phyloP scores from a whole-genome alignment of 352 stramenopile species.

The Albugo candida region DNA sequence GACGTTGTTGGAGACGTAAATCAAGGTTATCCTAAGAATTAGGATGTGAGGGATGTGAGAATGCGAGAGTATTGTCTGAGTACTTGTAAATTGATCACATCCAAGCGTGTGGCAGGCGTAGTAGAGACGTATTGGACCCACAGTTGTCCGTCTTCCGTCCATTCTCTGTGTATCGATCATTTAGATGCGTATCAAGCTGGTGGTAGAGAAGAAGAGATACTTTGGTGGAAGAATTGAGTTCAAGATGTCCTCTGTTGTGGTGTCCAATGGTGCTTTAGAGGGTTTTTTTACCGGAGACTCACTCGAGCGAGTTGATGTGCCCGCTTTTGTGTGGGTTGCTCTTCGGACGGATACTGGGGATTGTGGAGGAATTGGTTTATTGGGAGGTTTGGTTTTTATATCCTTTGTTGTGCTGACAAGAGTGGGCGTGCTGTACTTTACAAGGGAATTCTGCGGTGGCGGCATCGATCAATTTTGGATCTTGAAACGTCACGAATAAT shows the following conservation, averaged over 20 bases:
- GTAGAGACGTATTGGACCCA: conserved; percentile 88
- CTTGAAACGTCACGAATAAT: too few relatives aligned
- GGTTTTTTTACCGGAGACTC: too few relatives aligned
- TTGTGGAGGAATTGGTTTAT: too few relatives aligned
- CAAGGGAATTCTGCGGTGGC: conserved; percentile 66
- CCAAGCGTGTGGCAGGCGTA: conserved; percentile 78
- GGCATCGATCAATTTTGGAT: conserved; percentile 27
- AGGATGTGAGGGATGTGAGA: not conserved
- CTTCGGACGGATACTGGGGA: conserved; percentile 1
- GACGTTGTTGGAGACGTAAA: conserved; percentile 73
- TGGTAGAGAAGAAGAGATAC: not conserved
- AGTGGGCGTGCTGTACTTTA: conserved; percentile 85
- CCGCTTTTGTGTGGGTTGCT: conserved; percentile 11
- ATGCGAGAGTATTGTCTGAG: not conserved
- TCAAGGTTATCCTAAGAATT: conserved; percentile 65
- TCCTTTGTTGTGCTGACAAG: conserved; percentile 79
- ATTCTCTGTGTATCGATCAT: conserved; percentile 17
- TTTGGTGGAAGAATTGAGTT: conserved; percentile 83
- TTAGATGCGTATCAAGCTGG: not conserved
- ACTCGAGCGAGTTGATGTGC: conserved; percentile 4
- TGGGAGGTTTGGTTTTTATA: conserved; percentile 12
- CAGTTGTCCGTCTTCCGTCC: conserved; percentile 77
- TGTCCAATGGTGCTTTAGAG: too few relatives aligned
- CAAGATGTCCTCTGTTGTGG: conserved; percentile 69
- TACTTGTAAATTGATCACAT: conserved; percentile 80